Evolutionary conservation across 2,329 filamentous ascomycete species (phyloP).

Genomic region (Aphanocladium album): DNA sequence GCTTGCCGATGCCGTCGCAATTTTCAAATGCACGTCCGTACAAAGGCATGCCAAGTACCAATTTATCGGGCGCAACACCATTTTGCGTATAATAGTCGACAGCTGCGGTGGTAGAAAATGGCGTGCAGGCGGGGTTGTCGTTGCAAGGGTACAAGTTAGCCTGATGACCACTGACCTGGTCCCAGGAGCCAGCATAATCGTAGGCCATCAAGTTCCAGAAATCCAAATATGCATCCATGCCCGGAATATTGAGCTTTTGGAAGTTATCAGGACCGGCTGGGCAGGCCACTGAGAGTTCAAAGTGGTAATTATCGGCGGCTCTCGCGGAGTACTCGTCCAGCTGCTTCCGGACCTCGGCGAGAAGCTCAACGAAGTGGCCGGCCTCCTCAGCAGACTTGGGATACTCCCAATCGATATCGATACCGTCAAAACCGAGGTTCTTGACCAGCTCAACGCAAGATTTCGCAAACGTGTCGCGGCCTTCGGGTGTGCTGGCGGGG

Average conservation of each 20-base stretch:
- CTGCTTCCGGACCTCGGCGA: slow-evolving; percentile 50
- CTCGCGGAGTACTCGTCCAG: slow-evolving; percentile 52
- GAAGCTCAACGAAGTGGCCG: slow-evolving; percentile 53
- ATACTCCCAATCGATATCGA: slow-evolving; percentile 68
- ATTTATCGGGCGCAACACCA: slow-evolving; percentile 63
- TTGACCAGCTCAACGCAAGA: slow-evolving; percentile 71
- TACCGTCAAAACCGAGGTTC: slow-evolving; percentile 71
- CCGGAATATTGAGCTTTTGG: slow-evolving; percentile 54
- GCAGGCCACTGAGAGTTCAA: slow-evolving; percentile 60
- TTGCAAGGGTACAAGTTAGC: slow-evolving; percentile 66
- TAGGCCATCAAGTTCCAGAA: slow-evolving; percentile 87
- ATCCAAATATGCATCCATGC: slow-evolving; percentile 62
- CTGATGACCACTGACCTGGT: slow-evolving; percentile 65
- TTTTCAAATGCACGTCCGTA: slow-evolving; percentile 82
- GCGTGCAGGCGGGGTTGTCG: slow-evolving; percentile 59
- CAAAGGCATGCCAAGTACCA: slow-evolving; percentile 86
- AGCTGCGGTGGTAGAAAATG: slow-evolving; percentile 69
- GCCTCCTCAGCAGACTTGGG: slow-evolving; percentile 52
- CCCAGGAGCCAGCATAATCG: slow-evolving; percentile 83
- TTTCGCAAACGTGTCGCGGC: slow-evolving; percentile 66
- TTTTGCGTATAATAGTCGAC: slow-evolving; percentile 63
- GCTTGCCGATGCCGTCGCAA: slow-evolving; percentile 67
- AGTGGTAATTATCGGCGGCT: slow-evolving; percentile 43
- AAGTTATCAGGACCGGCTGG: slow-evolving; percentile 60
- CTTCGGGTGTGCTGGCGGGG: slow-evolving; percentile 65